These are phyloP conservation scores for Gigaspora rosea DNA, from an alignment of 192 early-diverging fungal genomes.

Conservation along the genomic window DNA sequence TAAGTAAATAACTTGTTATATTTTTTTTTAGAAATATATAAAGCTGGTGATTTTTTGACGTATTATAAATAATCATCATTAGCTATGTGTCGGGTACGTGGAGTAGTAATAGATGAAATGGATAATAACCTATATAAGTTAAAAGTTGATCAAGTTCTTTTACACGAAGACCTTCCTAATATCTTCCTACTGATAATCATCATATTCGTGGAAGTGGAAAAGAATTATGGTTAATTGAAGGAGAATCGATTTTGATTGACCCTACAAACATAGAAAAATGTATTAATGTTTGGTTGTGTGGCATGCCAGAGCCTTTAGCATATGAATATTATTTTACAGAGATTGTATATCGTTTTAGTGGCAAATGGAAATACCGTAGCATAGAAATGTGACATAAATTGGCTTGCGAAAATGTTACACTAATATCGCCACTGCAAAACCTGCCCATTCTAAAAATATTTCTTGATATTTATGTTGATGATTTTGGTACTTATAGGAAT, in stretches of 20 bases:
- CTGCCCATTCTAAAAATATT: background rate
- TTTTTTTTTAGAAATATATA: background rate
- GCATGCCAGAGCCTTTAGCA: background rate
- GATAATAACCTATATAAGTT: background rate
- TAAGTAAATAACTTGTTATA: background rate
- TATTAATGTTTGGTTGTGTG: background rate
- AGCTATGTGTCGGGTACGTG: background rate
- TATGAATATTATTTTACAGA: background rate
- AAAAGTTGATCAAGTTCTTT: background rate
- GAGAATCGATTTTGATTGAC: background rate
- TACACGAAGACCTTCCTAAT: background rate
- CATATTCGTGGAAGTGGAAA: background rate
- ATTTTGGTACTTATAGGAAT: slow-evolving; percentile 9
- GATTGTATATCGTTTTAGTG: slow-evolving; percentile 3
- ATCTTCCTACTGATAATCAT: background rate
- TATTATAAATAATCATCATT: background rate
- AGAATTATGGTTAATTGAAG: slow-evolving; percentile 1
- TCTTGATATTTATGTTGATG: slow-evolving; percentile 5
- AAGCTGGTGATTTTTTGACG: background rate
- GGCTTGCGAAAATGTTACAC: slow-evolving; percentile 4
- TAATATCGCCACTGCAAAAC: background rate
- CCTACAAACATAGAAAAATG: background rate
- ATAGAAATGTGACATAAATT: background rate
- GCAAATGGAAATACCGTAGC: background rate
- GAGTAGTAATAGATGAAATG: background rate